These are phyloP conservation scores for Saturnispora gosingensis DNA, from an alignment of 805 yeast species.

Conservation along the genomic window DNA sequence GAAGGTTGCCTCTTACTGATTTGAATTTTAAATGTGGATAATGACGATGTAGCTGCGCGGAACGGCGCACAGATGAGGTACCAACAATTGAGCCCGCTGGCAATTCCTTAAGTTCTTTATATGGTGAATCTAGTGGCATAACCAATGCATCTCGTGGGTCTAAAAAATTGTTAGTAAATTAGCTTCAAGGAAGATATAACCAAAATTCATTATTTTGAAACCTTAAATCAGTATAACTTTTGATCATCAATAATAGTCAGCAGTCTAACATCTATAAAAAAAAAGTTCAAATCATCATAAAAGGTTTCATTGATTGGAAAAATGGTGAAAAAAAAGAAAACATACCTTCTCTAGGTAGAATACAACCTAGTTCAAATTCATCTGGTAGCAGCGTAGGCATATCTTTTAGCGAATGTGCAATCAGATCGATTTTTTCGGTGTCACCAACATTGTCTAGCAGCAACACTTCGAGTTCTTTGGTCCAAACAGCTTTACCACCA, in stretches of 20 bases:
- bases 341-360: constrained; percentile 61
- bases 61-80: constrained; percentile 87
- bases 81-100: constrained; percentile 87
- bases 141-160: constrained; percentile 92
- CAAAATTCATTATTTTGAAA: neutral
- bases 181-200: too few species aligned
- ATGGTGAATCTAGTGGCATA: constrained; percentile 58
- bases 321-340: constrained; percentile 8
- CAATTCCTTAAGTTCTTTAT: constrained; percentile 57
- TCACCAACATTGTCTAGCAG: constrained; percentile 55
- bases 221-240: constrained; percentile 14
- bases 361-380: constrained; percentile 82
- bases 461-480: constrained; percentile 82
- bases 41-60: constrained; percentile 76
- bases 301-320: neutral
- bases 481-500: constrained; percentile 96
- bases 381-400: constrained; percentile 84
- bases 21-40: constrained; percentile 73
- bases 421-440: constrained; percentile 66
- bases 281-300: constrained; percentile 24
- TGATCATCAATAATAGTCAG: constrained; percentile 27
- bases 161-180: constrained; percentile 14
- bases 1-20: constrained; percentile 75
- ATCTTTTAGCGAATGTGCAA: constrained; percentile 91
- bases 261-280: constrained; percentile 31